Conservation (phyloP, 1,139 yeast species). For the Yamadazyma blattariae region DNA sequence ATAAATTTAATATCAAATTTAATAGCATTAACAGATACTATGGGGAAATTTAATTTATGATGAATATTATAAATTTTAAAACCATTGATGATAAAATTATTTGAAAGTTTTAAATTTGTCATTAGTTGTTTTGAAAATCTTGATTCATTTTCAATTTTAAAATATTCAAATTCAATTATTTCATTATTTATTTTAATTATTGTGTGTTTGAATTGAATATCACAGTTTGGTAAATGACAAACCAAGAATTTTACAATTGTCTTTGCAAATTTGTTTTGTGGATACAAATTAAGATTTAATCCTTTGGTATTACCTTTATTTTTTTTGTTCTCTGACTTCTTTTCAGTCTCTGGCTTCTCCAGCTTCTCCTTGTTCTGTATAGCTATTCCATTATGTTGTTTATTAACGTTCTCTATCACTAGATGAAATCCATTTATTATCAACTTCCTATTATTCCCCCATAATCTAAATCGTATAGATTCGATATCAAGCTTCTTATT, state of each 20-base stretch:
- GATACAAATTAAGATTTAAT: constrained; percentile 16
- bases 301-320: not conserved
- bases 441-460: constrained; percentile 39
- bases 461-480: constrained; percentile 32
- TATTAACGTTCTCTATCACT: not conserved
- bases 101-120: constrained; percentile 20
- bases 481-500: constrained; percentile 17
- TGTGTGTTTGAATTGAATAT: constrained; percentile 27
- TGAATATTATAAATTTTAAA: constrained; percentile 8
- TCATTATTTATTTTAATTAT: constrained; percentile 12
- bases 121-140: constrained; percentile 18
- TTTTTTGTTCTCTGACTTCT: not conserved
- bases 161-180: constrained; percentile 21
- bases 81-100: constrained; percentile 15
- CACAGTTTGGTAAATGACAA: constrained; percentile 23
- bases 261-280: constrained; percentile 14
- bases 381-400: not conserved
- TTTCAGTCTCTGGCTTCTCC: too few relatives aligned
- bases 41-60: constrained; percentile 10
- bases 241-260: constrained; percentile 15
- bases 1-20: constrained; percentile 23
- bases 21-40: constrained; percentile 18
- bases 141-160: constrained; percentile 20
- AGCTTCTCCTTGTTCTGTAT: too few relatives aligned
- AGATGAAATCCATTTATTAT: constrained; percentile 23